phyloP scores from a whole-genome alignment of 305 asterid genomes.

The Andrographis paniculata region DNA sequence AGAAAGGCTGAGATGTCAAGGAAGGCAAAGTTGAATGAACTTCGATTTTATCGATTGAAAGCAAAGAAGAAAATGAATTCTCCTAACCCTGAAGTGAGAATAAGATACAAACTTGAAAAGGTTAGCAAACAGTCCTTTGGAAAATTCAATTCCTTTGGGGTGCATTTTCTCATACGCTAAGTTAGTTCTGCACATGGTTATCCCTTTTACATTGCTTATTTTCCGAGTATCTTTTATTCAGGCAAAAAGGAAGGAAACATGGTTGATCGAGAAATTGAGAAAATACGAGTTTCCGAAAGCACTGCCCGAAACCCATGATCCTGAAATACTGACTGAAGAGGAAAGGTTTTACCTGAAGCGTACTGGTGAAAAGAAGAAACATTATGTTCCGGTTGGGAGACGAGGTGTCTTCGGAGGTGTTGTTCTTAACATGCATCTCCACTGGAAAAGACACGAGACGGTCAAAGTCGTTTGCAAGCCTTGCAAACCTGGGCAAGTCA shows the following conservation, averaged over 20 bases:
- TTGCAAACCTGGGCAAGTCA: constrained; percentile 82
- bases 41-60: constrained; percentile 73
- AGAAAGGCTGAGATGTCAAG: constrained; percentile 42
- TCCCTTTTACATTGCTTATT: background rate
- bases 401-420: constrained; percentile 97
- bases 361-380: constrained; percentile 87
- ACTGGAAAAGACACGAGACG: constrained; percentile 93
- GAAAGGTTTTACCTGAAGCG: constrained; percentile 86
- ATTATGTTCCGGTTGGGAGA: constrained; percentile 80
- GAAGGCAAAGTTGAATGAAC: constrained; percentile 73
- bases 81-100: constrained; percentile 90
- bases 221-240: constrained; percentile 13
- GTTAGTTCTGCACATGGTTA: background rate
- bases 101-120: constrained; percentile 90
- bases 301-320: constrained; percentile 64
- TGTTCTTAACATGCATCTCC: constrained; percentile 96
- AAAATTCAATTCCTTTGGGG: background rate
- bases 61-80: constrained; percentile 93
- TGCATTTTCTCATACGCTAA: constrained; percentile 1
- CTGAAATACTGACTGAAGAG: constrained; percentile 90
- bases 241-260: constrained; percentile 88
- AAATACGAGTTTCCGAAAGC: constrained; percentile 65
- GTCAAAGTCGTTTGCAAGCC: constrained; percentile 88
- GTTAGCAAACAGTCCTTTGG: constrained; percentile 25
- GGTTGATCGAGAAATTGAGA: constrained; percentile 91